Evolutionary conservation across 768 basidiomycete species (phyloP).

Genomic region (Clathrus columnatus): DNA sequence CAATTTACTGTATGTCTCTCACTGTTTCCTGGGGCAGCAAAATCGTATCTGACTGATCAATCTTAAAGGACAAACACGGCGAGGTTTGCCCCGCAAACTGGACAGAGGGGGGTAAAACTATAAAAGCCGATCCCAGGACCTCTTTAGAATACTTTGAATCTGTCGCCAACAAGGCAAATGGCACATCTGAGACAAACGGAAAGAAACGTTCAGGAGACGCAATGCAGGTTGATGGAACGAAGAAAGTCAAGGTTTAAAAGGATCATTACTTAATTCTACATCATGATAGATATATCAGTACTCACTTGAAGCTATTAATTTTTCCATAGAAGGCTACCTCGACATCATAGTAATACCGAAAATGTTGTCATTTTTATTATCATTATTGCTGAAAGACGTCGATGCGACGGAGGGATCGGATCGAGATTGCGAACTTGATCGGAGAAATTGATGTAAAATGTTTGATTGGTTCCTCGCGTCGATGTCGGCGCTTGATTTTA

Average conservation of each 20-base stretch:
- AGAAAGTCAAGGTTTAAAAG: slow-evolving; percentile 6
- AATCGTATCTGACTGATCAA: neutral
- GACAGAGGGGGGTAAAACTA: slow-evolving; percentile 73
- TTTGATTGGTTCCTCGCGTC: neutral
- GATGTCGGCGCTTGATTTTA: neutral
- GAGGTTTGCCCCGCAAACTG: slow-evolving; percentile 93
- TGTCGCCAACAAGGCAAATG: slow-evolving; percentile 15
- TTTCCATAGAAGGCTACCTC: neutral
- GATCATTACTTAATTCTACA: neutral
- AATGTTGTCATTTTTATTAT: neutral
- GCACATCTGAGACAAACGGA: slow-evolving; percentile 1
- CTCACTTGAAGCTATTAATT: too few relatives aligned
- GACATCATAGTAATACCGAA: too few relatives aligned
- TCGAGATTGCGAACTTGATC: neutral
- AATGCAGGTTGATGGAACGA: slow-evolving; percentile 2
- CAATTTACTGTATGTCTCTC: slow-evolving; percentile 62
- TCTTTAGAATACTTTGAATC: slow-evolving; percentile 65
- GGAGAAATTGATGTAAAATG: neutral
- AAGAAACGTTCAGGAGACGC: slow-evolving; percentile 9
- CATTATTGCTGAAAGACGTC: too few relatives aligned
- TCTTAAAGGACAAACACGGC: slow-evolving; percentile 71
- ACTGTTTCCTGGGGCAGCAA: too few relatives aligned
- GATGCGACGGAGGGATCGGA: neutral
- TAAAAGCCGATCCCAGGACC: slow-evolving; percentile 68
- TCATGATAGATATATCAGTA: too few relatives aligned